These are phyloP conservation scores for Globisporangium spinosum DNA, from an alignment of 352 stramenopile genomes.

Conservation along the genomic window DNA sequence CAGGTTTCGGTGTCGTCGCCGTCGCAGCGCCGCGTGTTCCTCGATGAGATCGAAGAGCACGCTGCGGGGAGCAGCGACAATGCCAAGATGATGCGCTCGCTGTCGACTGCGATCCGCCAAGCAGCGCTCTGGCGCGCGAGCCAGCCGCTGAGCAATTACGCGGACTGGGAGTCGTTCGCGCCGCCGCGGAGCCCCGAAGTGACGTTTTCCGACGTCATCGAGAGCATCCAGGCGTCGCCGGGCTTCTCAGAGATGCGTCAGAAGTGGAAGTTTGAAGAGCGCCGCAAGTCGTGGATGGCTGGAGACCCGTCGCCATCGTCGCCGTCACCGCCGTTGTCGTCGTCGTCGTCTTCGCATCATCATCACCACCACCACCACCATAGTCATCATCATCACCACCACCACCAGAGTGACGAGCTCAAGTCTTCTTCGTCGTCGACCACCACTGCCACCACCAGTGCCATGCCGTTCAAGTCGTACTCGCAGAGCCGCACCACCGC, in stretches of 20 bases:
- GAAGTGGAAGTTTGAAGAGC: slow-evolving; percentile 55
- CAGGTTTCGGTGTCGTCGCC: slow-evolving; percentile 7
- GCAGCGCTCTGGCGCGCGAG: slow-evolving; percentile 76
- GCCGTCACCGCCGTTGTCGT: not conserved
- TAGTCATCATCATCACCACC: not conserved
- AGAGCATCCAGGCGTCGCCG: slow-evolving; percentile 43
- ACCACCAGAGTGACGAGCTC: slow-evolving; percentile 18
- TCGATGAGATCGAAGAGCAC: slow-evolving; percentile 75
- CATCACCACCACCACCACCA: not conserved
- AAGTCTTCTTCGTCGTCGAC: slow-evolving; percentile 3
- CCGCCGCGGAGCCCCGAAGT: slow-evolving; percentile 53
- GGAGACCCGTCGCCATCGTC: slow-evolving; percentile 34
- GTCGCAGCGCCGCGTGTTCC: slow-evolving; percentile 35
- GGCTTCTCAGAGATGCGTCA: slow-evolving; percentile 45
- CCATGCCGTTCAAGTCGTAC: slow-evolving; percentile 32
- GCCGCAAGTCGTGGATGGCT: slow-evolving; percentile 73
- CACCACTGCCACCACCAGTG: slow-evolving; percentile 16
- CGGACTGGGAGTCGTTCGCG: slow-evolving; percentile 61
- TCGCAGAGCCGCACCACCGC: slow-evolving; percentile 26
- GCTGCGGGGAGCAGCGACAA: slow-evolving; percentile 49
- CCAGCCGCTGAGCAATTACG: slow-evolving; percentile 62
- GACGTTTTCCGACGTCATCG: slow-evolving; percentile 77
- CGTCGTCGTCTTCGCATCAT: not conserved
- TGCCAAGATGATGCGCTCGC: slow-evolving; percentile 66
- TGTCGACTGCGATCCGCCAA: slow-evolving; percentile 75